These are phyloP conservation scores for Neopestalotiopsis clavispora DNA, from an alignment of 2,329 filamentous ascomycete species.

Conservation along the genomic window DNA sequence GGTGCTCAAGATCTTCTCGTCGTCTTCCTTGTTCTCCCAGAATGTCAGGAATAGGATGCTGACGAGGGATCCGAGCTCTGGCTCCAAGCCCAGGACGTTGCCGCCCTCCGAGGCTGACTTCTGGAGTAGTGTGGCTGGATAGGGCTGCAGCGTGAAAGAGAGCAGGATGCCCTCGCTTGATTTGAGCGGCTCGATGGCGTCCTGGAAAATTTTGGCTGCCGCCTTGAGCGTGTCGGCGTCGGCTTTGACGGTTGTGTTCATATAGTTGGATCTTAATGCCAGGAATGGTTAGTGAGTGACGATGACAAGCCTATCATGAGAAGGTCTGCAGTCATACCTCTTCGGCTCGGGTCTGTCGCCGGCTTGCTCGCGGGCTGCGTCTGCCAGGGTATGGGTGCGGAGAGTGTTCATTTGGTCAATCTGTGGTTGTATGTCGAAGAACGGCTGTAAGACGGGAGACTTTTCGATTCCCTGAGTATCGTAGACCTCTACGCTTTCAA, in stretches of 20 bases:
- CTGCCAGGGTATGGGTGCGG: neutral
- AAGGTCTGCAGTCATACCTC: neutral
- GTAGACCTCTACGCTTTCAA: slow-evolving; percentile 1
- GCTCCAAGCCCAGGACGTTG: neutral
- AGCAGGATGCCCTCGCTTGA: neutral
- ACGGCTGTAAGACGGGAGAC: neutral
- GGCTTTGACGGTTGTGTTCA: slow-evolving; percentile 9
- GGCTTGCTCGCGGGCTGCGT: slow-evolving; percentile 1
- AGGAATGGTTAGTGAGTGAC: neutral
- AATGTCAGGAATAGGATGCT: neutral
- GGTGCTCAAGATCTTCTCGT: slow-evolving; percentile 1
- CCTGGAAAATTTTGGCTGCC: neutral
- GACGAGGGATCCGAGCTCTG: neutral
- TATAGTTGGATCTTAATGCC: slow-evolving; percentile 3
- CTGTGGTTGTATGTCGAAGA: slow-evolving; percentile 1
- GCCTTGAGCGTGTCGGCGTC: neutral
- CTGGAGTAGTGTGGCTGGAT: neutral
- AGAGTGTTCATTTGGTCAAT: neutral
- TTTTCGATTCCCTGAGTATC: slow-evolving; percentile 6
- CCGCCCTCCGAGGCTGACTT: neutral
- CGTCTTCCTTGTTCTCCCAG: slow-evolving; percentile 9
- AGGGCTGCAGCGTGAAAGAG: neutral
- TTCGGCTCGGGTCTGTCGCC: neutral
- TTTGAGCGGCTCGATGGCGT: neutral
- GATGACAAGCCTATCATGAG: neutral